These are phyloP conservation scores for Colletotrichum caudatum DNA, from an alignment of 2,329 filamentous ascomycete genomes.

Conservation along the genomic window DNA sequence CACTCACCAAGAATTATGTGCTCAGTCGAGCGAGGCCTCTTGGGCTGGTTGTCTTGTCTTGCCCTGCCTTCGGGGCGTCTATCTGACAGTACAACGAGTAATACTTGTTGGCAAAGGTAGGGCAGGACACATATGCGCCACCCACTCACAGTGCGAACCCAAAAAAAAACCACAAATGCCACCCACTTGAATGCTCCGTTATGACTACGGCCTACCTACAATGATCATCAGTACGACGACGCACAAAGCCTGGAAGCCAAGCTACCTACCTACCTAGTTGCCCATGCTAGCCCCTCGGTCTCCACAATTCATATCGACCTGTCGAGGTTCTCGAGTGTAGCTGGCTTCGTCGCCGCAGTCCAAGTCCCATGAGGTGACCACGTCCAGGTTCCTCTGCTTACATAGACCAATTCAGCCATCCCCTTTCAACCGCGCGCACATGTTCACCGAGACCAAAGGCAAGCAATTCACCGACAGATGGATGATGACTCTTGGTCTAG, in stretches of 20 bases:
- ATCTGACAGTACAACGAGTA: neutral
- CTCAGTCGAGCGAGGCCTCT: slow-evolving; percentile 2
- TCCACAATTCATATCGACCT: neutral
- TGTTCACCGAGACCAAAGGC: neutral
- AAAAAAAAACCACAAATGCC: slow-evolving; percentile 7
- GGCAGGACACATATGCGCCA: neutral
- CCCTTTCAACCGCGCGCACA: neutral
- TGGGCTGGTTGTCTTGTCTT: neutral
- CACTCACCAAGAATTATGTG: neutral
- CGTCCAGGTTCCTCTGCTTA: neutral
- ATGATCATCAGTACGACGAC: neutral
- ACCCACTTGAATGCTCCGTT: slow-evolving; percentile 6
- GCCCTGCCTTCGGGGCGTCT: neutral
- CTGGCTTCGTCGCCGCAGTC: neutral
- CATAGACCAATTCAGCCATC: neutral
- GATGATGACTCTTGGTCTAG: slow-evolving; percentile 1
- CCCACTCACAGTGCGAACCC: slow-evolving; percentile 15
- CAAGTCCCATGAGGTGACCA: too few species aligned
- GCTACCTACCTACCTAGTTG: neutral
- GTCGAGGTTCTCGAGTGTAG: neutral
- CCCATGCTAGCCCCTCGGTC: slow-evolving; percentile 4
- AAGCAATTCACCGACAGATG: neutral
- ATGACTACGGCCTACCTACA: neutral
- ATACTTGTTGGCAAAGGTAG: neutral
- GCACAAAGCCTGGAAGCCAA: slow-evolving; percentile 8